Conservation (phyloP, 2,329 filamentous ascomycete species). For the Aaosphaeria pasadenensis region DNA sequence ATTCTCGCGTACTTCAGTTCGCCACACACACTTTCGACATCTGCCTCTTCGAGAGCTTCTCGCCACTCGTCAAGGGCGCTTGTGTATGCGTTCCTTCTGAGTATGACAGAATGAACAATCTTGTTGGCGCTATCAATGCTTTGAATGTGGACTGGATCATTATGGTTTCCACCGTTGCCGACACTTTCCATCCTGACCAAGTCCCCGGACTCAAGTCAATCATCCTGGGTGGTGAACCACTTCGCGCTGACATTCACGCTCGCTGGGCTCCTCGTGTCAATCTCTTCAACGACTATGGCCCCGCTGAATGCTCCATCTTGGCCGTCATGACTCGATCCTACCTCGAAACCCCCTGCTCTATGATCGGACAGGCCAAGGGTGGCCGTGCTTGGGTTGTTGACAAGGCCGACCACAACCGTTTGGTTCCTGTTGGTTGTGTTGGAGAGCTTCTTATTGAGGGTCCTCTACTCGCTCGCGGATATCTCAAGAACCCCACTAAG, state of each 20-base stretch:
- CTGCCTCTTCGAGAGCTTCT: constrained; percentile 49
- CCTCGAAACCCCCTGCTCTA: constrained; percentile 1
- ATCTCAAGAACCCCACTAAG: constrained; percentile 16
- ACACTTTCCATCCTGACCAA: constrained; percentile 32
- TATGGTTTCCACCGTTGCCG: constrained; percentile 10
- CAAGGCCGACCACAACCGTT: constrained; percentile 10
- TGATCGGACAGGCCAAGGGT: constrained; percentile 8
- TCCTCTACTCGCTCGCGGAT: constrained; percentile 14
- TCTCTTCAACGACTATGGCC: constrained; percentile 15
- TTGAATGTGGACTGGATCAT: not conserved
- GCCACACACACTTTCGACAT: constrained; percentile 47
- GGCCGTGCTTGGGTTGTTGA: constrained; percentile 23
- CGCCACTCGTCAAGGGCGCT: constrained; percentile 45
- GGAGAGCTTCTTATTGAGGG: constrained; percentile 26
- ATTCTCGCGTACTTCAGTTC: constrained; percentile 52
- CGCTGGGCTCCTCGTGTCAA: constrained; percentile 9
- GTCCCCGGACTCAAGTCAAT: constrained; percentile 1
- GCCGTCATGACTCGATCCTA: constrained; percentile 8
- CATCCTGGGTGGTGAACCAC: constrained; percentile 4
- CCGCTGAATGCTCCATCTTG: constrained; percentile 12
- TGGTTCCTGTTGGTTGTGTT: constrained; percentile 12
- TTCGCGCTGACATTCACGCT: constrained; percentile 2
- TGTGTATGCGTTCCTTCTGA: constrained; percentile 52
- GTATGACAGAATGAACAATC: constrained; percentile 48
- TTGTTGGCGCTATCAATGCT: not conserved